These are phyloP conservation scores for Solanum piurae DNA, from an alignment of 257 asterid genomes.

Conservation along the genomic window DNA sequence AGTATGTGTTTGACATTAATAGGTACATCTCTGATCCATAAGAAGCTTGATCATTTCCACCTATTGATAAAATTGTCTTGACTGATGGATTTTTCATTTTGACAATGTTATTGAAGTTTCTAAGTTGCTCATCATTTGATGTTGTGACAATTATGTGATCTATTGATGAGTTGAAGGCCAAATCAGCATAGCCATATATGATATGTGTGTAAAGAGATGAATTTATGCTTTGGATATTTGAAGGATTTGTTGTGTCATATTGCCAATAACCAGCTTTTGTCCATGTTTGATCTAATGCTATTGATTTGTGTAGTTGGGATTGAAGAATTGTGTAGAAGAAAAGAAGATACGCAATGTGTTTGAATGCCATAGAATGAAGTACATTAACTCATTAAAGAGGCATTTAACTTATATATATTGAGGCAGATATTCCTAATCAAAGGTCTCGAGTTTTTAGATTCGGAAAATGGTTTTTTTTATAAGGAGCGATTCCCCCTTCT, in stretches of 20 bases:
- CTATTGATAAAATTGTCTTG: neutral
- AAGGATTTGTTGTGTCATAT: neutral
- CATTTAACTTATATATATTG: neutral
- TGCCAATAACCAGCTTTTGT: neutral
- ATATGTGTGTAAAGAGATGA: neutral
- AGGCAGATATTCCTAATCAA: neutral
- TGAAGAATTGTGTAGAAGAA: neutral
- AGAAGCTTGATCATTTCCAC: neutral
- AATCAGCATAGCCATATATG: neutral
- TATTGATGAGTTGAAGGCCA: neutral
- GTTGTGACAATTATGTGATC: neutral
- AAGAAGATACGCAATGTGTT: neutral
- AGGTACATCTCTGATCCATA: neutral
- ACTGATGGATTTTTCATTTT: neutral
- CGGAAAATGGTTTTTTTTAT: no score
- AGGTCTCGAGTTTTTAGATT: neutral
- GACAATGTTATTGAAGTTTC: neutral
- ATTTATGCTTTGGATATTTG: neutral
- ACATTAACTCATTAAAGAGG: neutral
- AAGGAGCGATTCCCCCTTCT: no score
- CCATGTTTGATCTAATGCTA: neutral
- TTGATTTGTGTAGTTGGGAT: neutral
- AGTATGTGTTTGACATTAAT: neutral
- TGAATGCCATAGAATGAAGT: neutral
- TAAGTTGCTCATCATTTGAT: neutral